Evolutionary conservation across 352 stramenopile genomes (phyloP).

Genomic region (Globisporangium megalacanthum): DNA sequence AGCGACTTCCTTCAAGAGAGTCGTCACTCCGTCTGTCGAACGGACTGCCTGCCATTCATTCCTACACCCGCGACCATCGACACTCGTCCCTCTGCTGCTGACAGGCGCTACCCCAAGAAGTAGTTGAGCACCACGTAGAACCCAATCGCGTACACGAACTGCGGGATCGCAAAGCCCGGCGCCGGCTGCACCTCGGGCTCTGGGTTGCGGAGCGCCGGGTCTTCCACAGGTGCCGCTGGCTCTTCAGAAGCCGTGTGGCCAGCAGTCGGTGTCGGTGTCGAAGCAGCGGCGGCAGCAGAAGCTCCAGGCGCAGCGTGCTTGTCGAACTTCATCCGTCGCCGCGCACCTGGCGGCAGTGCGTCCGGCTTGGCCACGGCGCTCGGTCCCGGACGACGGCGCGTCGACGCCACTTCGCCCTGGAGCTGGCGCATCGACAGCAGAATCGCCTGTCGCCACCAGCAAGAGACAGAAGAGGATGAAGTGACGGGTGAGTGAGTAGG

Average conservation of each 20-base stretch:
- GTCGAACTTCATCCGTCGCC: conserved; percentile 62
- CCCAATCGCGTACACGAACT: conserved; percentile 61
- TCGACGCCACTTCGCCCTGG: conserved; percentile 61
- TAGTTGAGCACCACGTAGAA: conserved; percentile 73
- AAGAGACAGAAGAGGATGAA: no score
- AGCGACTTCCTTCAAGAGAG: neutral
- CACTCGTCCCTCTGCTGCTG: no score
- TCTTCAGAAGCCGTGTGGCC: conserved; percentile 8
- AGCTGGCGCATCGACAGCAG: conserved; percentile 73
- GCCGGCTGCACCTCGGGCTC: conserved; percentile 45
- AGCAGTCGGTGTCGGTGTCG: conserved; percentile 6
- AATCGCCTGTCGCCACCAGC: conserved; percentile 39
- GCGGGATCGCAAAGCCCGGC: conserved; percentile 42
- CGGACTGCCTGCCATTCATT: neutral
- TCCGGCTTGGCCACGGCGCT: conserved; percentile 45
- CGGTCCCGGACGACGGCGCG: conserved; percentile 36
- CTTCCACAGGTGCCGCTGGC: conserved; percentile 24
- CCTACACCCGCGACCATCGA: no score
- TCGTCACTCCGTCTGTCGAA: no score
- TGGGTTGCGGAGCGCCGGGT: conserved; percentile 39
- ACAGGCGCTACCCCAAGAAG: conserved; percentile 37
- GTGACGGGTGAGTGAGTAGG: neutral
- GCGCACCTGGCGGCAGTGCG: conserved; percentile 39
- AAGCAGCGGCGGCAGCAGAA: conserved; percentile 3
- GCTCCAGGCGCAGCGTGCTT: conserved; percentile 28